phyloP scores from a whole-genome alignment of 768 basidiomycete species.

The Phylloporus sp. region DNA sequence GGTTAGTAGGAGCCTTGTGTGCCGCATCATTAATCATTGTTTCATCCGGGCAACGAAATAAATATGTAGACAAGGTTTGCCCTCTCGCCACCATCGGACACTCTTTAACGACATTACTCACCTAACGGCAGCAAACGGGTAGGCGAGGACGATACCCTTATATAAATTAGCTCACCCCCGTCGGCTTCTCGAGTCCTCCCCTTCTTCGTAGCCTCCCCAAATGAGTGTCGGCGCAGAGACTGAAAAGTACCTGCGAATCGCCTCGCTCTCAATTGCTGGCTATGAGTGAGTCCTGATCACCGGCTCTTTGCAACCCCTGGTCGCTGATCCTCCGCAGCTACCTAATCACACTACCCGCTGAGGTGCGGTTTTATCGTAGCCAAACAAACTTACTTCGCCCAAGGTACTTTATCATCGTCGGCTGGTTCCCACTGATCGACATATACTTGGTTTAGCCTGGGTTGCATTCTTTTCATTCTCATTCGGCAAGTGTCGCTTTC shows the following conservation, averaged over 20 bases:
- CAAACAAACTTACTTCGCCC: conserved; percentile 23
- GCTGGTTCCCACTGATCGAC: background rate
- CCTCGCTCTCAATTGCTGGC: conserved; percentile 34
- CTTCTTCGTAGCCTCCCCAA: background rate
- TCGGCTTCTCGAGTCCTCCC: background rate
- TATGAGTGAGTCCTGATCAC: conserved; percentile 32
- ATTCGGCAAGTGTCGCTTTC: conserved; percentile 21
- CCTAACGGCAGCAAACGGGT: conserved; percentile 20
- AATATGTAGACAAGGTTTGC: background rate
- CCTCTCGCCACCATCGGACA: conserved; percentile 1
- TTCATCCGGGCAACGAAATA: conserved; percentile 4
- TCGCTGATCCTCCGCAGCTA: conserved; percentile 22
- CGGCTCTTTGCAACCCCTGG: background rate
- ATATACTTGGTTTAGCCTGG: conserved; percentile 16
- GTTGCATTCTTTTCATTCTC: conserved; percentile 31
- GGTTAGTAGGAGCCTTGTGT: background rate
- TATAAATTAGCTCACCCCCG: conserved; percentile 18
- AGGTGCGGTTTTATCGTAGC: conserved; percentile 31
- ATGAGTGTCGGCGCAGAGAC: conserved; percentile 22
- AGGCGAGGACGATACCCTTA: conserved; percentile 6
- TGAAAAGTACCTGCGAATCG: conserved; percentile 32
- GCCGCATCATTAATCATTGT: background rate
- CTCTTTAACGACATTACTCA: background rate
- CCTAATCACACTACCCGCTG: conserved; percentile 31
- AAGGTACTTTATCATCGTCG: conserved; percentile 18